Base-by-base conservation (phyloP, 805 yeast species). In the Yarrowia sp. region DNA sequence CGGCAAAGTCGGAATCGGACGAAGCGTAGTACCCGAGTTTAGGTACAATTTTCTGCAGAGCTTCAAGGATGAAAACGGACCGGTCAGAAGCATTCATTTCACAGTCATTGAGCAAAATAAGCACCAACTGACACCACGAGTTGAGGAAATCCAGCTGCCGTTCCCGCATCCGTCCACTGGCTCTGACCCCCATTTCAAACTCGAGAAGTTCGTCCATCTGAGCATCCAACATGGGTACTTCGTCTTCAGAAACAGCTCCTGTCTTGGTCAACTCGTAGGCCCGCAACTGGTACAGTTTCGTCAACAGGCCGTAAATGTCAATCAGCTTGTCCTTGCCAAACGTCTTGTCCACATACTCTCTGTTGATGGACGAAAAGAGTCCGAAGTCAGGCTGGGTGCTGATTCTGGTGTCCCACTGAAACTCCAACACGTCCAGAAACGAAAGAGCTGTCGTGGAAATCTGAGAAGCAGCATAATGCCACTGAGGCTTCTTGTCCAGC, bases 41-140 rank as follows among this genome's bases (percentile, higher is more conserved):
- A 1, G 96, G 96, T 21, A 90, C 80, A 24, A 90, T 80, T 3
- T 83, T 79, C 69, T 90, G 96, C 67, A 92, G 85, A 2, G 90
- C 83, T 69, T 89, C 96, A 19, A 90, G 75, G 63, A 91, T 85
- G 70, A 93, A 88, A 40, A 83, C 81, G 0, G 85, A 79, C 54
- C 87, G 79, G n/a, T 76, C 74, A 9, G 75, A 70, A 0, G 80
- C 71, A 7, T 78, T 74, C 64, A 85, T 74, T n/a, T 77, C 77
- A 10, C 85, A 85, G 73, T 87, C 92, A 4, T 85, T 79, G 4
- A 90, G 85, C 49, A 90, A 75, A 3, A 91, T 84, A 67, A 91
- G 90, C 24, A 90, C 85, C 58, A 92, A 74, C 68, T 86, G 87
- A 22, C 87, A 86, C 98, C 98, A 93, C 0, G 96, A 83, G 71